Conservation (phyloP, 768 basidiomycete genomes). For the Leccinum longicurvipes region DNA sequence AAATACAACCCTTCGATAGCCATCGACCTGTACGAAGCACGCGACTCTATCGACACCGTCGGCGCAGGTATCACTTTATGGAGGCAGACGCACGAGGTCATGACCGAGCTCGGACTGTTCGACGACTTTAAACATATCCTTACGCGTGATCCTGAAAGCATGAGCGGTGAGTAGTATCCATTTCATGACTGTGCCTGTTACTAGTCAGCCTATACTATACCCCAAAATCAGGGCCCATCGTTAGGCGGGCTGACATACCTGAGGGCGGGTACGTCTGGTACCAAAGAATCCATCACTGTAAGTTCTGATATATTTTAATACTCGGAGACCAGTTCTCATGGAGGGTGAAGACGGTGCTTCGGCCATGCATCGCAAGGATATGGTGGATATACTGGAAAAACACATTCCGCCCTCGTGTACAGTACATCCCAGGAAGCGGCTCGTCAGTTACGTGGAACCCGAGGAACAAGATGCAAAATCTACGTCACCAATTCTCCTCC, state of each 20-base stretch:
- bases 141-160: slow-evolving; percentile 7
- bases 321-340: not conserved
- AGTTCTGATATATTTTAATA: not conserved
- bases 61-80: slow-evolving; percentile 47
- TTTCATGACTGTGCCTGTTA: not conserved
- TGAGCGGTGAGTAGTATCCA: slow-evolving; percentile 8
- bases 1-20: slow-evolving; percentile 31
- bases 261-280: slow-evolving; percentile 32
- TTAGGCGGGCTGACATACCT: slow-evolving; percentile 27
- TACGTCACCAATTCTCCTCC: slow-evolving; percentile 10
- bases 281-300: slow-evolving; percentile 23
- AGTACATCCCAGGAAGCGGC: slow-evolving; percentile 18
- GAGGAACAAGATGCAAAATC: slow-evolving; percentile 25
- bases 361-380: slow-evolving; percentile 21
- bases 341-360: slow-evolving; percentile 6
- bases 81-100: slow-evolving; percentile 44
- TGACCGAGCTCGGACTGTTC: slow-evolving; percentile 42
- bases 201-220: slow-evolving; percentile 19
- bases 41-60: slow-evolving; percentile 35
- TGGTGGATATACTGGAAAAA: slow-evolving; percentile 18
- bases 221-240: slow-evolving; percentile 13
- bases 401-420: slow-evolving; percentile 18
- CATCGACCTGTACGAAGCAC: slow-evolving; percentile 47
- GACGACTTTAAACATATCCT: slow-evolving; percentile 29
- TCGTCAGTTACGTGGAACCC: slow-evolving; percentile 11